phyloP scores from a whole-genome alignment of 1,284 basidiomycete species.

The Heterobasidion occidentale region DNA sequence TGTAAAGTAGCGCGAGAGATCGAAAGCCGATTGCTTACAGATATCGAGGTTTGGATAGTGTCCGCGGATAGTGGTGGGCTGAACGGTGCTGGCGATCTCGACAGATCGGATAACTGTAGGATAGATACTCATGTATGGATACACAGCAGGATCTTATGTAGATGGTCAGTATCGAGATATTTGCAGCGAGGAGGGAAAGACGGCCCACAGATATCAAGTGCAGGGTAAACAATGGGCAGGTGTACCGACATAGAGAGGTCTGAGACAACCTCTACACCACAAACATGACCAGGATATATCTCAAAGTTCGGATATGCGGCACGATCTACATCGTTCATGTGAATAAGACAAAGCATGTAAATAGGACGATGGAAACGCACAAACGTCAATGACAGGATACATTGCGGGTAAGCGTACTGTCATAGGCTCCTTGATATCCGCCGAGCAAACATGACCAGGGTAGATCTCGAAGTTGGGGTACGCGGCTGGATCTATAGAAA shows the following conservation, averaged over 20 bases:
- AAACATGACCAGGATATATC: constrained; percentile 19
- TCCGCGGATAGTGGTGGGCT: neutral
- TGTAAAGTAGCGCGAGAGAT: neutral
- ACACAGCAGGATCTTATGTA: neutral
- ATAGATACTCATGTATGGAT: neutral
- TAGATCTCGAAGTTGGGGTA: constrained; percentile 13
- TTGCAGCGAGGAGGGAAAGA: neutral
- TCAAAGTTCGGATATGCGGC: constrained; percentile 32
- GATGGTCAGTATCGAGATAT: neutral
- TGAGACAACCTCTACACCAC: neutral
- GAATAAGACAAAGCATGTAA: constrained; percentile 5
- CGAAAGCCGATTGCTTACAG: neutral
- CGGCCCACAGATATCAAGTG: constrained; percentile 5
- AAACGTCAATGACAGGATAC: constrained; percentile 7
- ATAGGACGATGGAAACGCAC: constrained; percentile 4
- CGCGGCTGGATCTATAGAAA: constrained; percentile 1
- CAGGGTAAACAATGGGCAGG: constrained; percentile 5
- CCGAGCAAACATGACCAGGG: neutral
- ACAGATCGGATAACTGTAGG: neutral
- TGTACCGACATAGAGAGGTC: neutral
- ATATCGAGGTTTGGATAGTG: neutral
- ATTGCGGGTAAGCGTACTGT: neutral
- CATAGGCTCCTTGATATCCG: neutral
- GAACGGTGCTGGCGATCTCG: neutral
- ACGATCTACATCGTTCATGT: constrained; percentile 21